Conservation (phyloP, 345 rosid genomes). For the Populus nigra region DNA sequence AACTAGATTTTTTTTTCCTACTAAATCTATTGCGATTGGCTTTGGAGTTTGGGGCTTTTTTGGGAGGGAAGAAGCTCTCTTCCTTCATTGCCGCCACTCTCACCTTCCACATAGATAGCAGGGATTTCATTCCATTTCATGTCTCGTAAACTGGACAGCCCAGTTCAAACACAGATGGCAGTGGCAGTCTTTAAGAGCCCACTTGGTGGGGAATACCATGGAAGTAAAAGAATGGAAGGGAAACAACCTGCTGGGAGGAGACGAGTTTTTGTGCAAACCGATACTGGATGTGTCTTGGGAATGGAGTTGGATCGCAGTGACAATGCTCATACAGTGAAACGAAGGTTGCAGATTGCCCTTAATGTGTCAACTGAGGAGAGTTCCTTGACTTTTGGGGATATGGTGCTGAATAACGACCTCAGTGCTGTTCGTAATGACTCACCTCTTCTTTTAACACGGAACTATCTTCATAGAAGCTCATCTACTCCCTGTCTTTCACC, state of each 20-base stretch:
- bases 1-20: slow-evolving; percentile 6
- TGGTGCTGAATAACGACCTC: slow-evolving; percentile 80
- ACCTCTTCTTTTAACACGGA: slow-evolving; percentile 81
- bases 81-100: slow-evolving; percentile 35
- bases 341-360: slow-evolving; percentile 90
- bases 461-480: slow-evolving; percentile 79
- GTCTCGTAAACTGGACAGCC: slow-evolving; percentile 88
- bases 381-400: slow-evolving; percentile 77
- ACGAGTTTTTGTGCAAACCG: slow-evolving; percentile 90
- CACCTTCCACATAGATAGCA: slow-evolving; percentile 30
- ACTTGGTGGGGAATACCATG: slow-evolving; percentile 57
- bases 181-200: slow-evolving; percentile 77
- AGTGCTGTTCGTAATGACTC: slow-evolving; percentile 86
- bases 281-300: slow-evolving; percentile 94
- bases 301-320: slow-evolving; percentile 97
- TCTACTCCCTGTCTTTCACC: slow-evolving; percentile 99
- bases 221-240: slow-evolving; percentile 56
- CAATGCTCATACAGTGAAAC: slow-evolving; percentile 86
- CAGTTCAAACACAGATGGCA: slow-evolving; percentile 97
- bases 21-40: slow-evolving; percentile 23
- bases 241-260: slow-evolving; percentile 76
- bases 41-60: slow-evolving; percentile 42
- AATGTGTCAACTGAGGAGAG: slow-evolving; percentile 81
- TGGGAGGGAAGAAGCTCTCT: slow-evolving; percentile 51
- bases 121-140: slow-evolving; percentile 52